phyloP scores from a whole-genome alignment of 1,139 yeast species.

The Debaryomyces psychrophilus region DNA sequence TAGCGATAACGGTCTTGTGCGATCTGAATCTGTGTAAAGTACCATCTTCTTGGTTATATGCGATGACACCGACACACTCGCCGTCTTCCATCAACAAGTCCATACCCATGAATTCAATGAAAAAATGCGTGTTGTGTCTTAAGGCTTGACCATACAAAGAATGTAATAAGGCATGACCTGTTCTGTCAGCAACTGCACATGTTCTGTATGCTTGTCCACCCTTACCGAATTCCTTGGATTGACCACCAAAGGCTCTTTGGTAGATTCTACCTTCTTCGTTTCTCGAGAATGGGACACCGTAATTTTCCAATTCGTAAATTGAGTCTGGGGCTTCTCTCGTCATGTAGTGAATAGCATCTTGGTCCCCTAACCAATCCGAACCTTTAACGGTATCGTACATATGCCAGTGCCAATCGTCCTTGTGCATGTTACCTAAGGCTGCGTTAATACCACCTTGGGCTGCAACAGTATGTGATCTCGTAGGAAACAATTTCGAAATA shows the following conservation, averaged over 20 bases:
- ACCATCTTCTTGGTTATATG: slow-evolving; percentile 98
- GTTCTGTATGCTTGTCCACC: slow-evolving; percentile 99
- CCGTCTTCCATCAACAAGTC: slow-evolving; percentile 95
- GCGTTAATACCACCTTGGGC: slow-evolving; percentile 99
- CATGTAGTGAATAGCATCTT: slow-evolving; percentile 98
- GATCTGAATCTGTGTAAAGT: slow-evolving; percentile 97
- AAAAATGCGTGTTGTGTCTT: slow-evolving; percentile 95
- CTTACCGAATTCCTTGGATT: slow-evolving; percentile 91
- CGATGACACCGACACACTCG: slow-evolving; percentile 94
- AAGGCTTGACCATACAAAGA: slow-evolving; percentile 95
- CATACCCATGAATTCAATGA: slow-evolving; percentile 95
- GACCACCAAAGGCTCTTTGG: slow-evolving; percentile 99
- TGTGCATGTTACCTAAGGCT: slow-evolving; percentile 96
- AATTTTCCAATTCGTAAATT: slow-evolving; percentile 94
- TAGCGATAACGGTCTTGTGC: slow-evolving; percentile 93
- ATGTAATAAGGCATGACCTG: slow-evolving; percentile 96
- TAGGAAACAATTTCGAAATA: slow-evolving; percentile 94
- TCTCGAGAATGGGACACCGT: slow-evolving; percentile 97
- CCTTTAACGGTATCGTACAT: slow-evolving; percentile 99
- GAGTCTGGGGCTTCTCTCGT: slow-evolving; percentile 97
- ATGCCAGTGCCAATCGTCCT: slow-evolving; percentile 99
- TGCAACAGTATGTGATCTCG: slow-evolving; percentile 98
- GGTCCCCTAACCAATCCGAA: slow-evolving; percentile 99
- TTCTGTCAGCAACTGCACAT: slow-evolving; percentile 99
- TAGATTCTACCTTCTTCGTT: slow-evolving; percentile 95